Percentiles rank a stretch among this genome's conserved stretches.
phyloP scores from a whole-genome alignment of 306 rosid species.

The Dicorynia guianensis region DNA sequence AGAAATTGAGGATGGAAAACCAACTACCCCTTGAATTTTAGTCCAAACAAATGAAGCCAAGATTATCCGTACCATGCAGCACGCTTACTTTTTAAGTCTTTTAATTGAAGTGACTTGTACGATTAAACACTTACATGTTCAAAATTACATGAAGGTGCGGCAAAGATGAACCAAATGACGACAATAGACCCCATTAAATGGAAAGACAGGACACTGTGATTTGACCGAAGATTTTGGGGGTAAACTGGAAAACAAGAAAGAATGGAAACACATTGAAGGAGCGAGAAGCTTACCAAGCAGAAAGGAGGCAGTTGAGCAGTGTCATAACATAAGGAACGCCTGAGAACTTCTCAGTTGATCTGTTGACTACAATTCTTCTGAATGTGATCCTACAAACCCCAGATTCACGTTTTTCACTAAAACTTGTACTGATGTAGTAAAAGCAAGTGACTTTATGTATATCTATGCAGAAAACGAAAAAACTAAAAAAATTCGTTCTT shows the following conservation, averaged over 20 bases:
- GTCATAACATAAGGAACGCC: constrained; percentile 96
- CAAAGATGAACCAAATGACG: not conserved
- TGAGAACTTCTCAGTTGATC: constrained; percentile 77
- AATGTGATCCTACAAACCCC: constrained; percentile 72
- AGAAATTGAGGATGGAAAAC: not conserved
- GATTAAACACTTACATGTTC: not conserved
- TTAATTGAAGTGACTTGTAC: not conserved
- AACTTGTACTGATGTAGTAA: not conserved
- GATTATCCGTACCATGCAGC: not conserved
- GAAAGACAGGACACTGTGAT: constrained; percentile 32
- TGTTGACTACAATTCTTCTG: constrained; percentile 68
- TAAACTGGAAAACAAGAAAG: not conserved
- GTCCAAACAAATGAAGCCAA: not conserved
- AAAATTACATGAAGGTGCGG: not conserved
- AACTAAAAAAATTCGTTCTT: not conserved
- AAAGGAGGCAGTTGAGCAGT: constrained; percentile 83
- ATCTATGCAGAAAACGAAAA: not conserved
- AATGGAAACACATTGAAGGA: not conserved
- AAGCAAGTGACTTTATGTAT: not conserved
- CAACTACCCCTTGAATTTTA: not conserved
- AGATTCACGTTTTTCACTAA: constrained; percentile 18
- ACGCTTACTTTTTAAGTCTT: not conserved
- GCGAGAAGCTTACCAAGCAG: constrained; percentile 68
- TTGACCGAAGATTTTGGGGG: constrained; percentile 22
- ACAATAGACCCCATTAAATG: not conserved